These are phyloP conservation scores for Phoma sp. DNA, from an alignment of 2,329 filamentous ascomycete species.

Conservation along the genomic window DNA sequence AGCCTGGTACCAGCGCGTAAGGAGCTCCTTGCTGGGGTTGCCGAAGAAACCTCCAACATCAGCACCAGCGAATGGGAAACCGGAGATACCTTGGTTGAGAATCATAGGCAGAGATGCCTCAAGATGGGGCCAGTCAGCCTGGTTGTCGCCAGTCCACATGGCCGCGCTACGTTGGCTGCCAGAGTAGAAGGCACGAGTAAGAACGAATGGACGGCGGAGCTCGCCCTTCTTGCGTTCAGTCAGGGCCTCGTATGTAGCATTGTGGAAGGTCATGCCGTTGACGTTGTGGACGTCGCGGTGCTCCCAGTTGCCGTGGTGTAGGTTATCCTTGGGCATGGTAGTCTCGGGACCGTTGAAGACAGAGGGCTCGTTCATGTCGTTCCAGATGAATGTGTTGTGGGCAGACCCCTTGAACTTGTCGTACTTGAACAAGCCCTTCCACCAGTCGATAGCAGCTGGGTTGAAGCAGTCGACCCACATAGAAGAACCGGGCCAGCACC, in stretches of 20 bases:
- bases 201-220: constrained; percentile 82
- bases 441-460: constrained; percentile 89
- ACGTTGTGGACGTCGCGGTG: constrained; percentile 96
- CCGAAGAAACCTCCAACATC: constrained; percentile 99
- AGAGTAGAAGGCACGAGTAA: constrained; percentile 91
- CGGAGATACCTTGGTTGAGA: constrained; percentile 87
- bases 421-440: constrained; percentile 87
- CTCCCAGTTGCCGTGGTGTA: constrained; percentile 91
- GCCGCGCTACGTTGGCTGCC: constrained; percentile 89
- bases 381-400: constrained; percentile 93
- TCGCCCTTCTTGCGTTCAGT: constrained; percentile 86
- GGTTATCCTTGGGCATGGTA: constrained; percentile 98
- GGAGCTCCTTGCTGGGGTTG: constrained; percentile 89
- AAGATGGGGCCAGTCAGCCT: constrained; percentile 89
- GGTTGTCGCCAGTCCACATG: constrained; percentile 99
- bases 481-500: constrained; percentile 98
- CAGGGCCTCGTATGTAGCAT: constrained; percentile 88
- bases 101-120: constrained; percentile 93
- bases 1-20: constrained; percentile 94
- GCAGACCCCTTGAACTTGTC: constrained; percentile 84
- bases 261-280: constrained; percentile 93
- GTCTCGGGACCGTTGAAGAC: constrained; percentile 99
- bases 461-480: constrained; percentile 98
- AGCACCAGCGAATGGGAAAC: constrained; percentile 91
- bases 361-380: constrained; percentile 99